Percentiles rank a stretch among this genome's conserved stretches.
Evolutionary conservation across 1,284 basidiomycete species (phyloP).

Genomic region (Ganoderma multipileum): DNA sequence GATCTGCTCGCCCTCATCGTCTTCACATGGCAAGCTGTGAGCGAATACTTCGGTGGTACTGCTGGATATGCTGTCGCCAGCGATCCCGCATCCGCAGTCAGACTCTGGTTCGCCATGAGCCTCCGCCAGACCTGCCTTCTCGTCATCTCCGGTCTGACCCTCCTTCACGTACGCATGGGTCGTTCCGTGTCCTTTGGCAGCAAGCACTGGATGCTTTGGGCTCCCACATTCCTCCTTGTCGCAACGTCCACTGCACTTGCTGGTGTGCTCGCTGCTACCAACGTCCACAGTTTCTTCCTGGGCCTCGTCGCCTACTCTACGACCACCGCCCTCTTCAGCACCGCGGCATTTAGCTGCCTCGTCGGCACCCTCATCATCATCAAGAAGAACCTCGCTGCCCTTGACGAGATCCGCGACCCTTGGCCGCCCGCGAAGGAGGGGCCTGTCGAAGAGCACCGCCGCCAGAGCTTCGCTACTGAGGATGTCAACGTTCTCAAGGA

Average conservation of each 20-base stretch:
- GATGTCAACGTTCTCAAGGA: conserved; percentile 73
- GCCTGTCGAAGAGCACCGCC: conserved; percentile 51
- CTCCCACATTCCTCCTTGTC: conserved; percentile 60
- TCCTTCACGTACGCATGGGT: conserved; percentile 72
- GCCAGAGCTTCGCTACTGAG: conserved; percentile 68
- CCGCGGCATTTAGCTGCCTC: conserved; percentile 58
- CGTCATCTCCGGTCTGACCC: conserved; percentile 61
- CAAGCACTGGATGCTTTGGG: conserved; percentile 75
- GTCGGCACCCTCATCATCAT: conserved; percentile 65
- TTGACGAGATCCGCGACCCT: conserved; percentile 56
- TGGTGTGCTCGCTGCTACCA: conserved; percentile 61
- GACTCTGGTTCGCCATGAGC: conserved; percentile 70
- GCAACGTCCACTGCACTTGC: conserved; percentile 63
- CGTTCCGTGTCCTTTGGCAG: conserved; percentile 68
- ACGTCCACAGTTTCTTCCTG: conserved; percentile 60
- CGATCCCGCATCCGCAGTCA: conserved; percentile 57
- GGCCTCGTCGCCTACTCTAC: conserved; percentile 65
- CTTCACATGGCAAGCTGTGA: conserved; percentile 70
- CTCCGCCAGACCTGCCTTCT: conserved; percentile 70
- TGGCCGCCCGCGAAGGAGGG: conserved; percentile 61
- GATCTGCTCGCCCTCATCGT: conserved; percentile 65
- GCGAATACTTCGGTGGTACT: conserved; percentile 55
- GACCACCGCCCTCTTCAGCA: conserved; percentile 58
- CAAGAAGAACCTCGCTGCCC: conserved; percentile 62
- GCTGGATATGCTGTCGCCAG: conserved; percentile 49